phyloP scores from a whole-genome alignment of 1,139 yeast species.

The Yamadazyma taylorii region DNA sequence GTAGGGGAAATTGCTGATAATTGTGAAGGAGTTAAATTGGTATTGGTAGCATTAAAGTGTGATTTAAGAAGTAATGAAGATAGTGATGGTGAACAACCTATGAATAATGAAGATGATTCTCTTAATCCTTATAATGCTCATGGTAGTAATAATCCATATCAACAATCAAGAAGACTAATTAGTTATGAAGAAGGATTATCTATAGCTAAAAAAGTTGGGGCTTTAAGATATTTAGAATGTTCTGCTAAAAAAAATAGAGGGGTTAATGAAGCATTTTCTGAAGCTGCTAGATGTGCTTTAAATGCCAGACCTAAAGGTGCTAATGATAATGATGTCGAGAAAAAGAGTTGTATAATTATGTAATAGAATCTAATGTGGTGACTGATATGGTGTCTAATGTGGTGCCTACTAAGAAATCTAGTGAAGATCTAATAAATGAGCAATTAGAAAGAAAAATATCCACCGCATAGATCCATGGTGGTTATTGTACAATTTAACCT shows the following conservation, averaged over 20 bases:
- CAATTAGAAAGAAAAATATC: too few species aligned
- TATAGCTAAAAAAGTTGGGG: conserved; percentile 85
- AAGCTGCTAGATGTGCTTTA: conserved; percentile 94
- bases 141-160: conserved; percentile 29
- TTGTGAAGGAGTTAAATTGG: conserved; percentile 94
- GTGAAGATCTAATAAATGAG: too few species aligned
- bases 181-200: conserved; percentile 35
- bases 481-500: too few species aligned
- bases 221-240: conserved; percentile 85
- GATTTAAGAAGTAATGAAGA: conserved; percentile 68
- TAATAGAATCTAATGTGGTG: conserved; percentile 14
- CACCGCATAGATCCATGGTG: too few species aligned
- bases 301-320: conserved; percentile 84
- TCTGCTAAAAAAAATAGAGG: conserved; percentile 94
- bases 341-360: conserved; percentile 44
- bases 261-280: conserved; percentile 95
- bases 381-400: too few species aligned
- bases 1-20: conserved; percentile 95
- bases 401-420: too few species aligned
- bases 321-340: conserved; percentile 47
- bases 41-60: conserved; percentile 90
- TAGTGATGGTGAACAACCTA: conserved; percentile 26
- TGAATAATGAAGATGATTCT: conserved; percentile 33
- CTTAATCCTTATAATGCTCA: conserved; percentile 28
- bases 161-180: conserved; percentile 56